Evolutionary conservation across 208 protist species (phyloP), one percentile per base, ranked within the genome.

Genomic region (Crithidia mellificae): DNA sequence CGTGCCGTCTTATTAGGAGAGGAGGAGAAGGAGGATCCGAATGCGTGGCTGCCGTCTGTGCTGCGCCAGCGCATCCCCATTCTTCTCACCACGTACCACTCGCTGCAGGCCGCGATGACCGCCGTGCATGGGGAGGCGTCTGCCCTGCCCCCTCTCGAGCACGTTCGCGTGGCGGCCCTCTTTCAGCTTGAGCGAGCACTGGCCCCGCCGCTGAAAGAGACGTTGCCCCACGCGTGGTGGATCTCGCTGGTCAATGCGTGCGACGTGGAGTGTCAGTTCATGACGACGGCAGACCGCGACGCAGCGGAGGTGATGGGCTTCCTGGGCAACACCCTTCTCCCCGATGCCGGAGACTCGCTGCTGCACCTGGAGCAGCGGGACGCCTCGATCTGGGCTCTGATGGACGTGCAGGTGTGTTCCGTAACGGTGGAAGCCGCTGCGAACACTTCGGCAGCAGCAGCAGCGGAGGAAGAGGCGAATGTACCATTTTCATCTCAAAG

Each of bases 251-350:
- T 78, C 32, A 86, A 82, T 41, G 81, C 84, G 12, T 69, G 92
- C 12, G 89, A 95, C 56, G 86, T 95, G 34, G 84, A 90, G 29
- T 95, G 89, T 49, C 89, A 92, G 72, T 91, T 83, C 43, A 63
- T 91, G 34, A 68, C 83, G 32, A 86, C 86, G 1, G 63, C 80
- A 1, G 50, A 81, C 19, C 73, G 79, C 29, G 63, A 62, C 49
- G 54, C 61, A n/a, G 55, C 32, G 5, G 80, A 84, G 53, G 78
- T 84, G 8, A 41, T 77, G 19, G 69, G 72, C 32, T 84, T 85
- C 53, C 49, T 89, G 36, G 61, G 32, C 20, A 69, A 71, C 47
- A 82, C 83, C 12, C 2, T 92, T 3, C n/a, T 95, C 0, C 82
- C 77, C 0, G 82, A 80, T 56, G 78, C 59, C 20, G 78, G 59